A percentile compares a stretch with the other conserved stretches of the same genome.
phyloP scores from a whole-genome alignment of 768 basidiomycete species.

The Collybia nuda region DNA sequence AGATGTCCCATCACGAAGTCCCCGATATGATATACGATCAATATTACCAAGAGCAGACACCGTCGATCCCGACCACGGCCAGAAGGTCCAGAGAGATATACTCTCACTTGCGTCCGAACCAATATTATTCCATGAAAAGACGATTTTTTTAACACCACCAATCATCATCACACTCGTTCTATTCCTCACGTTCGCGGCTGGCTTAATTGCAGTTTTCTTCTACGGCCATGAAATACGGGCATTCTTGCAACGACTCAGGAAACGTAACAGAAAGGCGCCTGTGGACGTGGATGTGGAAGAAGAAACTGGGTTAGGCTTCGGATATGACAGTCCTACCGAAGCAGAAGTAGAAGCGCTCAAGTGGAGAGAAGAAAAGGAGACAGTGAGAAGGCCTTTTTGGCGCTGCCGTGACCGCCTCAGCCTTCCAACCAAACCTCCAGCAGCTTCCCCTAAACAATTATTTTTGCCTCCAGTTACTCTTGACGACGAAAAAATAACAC shows the following conservation, averaged over 20 bases:
- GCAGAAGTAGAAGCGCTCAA: constrained; percentile 12
- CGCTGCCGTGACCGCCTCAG: constrained; percentile 12
- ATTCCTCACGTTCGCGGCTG: constrained; percentile 14
- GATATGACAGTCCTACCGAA: constrained; percentile 22
- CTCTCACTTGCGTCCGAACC: too few species aligned
- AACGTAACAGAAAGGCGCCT: not conserved
- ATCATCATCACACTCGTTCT: constrained; percentile 16
- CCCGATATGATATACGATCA: too few species aligned
- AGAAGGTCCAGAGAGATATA: too few species aligned
- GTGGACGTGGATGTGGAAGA: constrained; percentile 18
- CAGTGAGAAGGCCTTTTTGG: not conserved
- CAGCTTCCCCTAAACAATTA: constrained; percentile 7
- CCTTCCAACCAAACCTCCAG: constrained; percentile 17
- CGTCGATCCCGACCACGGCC: too few species aligned
- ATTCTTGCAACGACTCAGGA: constrained; percentile 3
- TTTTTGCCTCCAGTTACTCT: not conserved
- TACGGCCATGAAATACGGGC: constrained; percentile 13
- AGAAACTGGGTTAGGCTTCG: constrained; percentile 10
- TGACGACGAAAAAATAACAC: too few species aligned
- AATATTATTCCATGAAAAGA: not conserved
- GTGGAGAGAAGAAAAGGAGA: constrained; percentile 14
- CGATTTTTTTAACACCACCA: constrained; percentile 10
- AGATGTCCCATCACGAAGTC: too few species aligned
- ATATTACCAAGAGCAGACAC: too few species aligned
- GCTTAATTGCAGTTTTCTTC: constrained; percentile 14